Conservation (phyloP, 2,329 filamentous ascomycete genomes). For the Ophiostoma himal-ulmi region DNA sequence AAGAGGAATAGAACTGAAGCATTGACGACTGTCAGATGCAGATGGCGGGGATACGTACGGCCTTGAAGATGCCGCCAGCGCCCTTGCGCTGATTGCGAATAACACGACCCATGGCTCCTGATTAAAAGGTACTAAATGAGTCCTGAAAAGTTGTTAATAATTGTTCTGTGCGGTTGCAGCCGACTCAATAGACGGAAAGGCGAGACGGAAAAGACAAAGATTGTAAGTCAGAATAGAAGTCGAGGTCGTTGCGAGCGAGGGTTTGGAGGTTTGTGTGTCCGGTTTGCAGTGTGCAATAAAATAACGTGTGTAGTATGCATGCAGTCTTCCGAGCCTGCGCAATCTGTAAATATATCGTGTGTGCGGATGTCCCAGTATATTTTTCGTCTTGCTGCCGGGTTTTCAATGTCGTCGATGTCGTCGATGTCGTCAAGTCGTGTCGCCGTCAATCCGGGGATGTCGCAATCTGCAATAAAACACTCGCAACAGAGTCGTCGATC, state of each 20-base stretch:
- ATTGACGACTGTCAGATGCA: not conserved
- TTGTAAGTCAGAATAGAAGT: not conserved
- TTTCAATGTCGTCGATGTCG: not conserved
- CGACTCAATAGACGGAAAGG: not conserved
- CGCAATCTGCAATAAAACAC: not conserved
- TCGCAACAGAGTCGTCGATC: conserved; percentile 12
- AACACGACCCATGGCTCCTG: conserved; percentile 29
- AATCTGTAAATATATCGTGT: not conserved
- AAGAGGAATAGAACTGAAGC: not conserved
- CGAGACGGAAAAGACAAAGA: not conserved
- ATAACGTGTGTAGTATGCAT: not conserved
- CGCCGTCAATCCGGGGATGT: not conserved
- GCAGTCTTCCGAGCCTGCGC: not conserved
- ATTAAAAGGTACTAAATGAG: conserved; percentile 17
- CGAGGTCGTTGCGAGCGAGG: conserved; percentile 1
- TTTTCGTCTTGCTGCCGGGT: not conserved
- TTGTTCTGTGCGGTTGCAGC: not conserved
- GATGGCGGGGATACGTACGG: conserved; percentile 24
- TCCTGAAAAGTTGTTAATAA: conserved; percentile 16
- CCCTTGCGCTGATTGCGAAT: conserved; percentile 63
- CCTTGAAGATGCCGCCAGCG: conserved; percentile 53
- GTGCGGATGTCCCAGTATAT: not conserved
- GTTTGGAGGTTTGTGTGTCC: not conserved
- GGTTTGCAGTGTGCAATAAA: not conserved
- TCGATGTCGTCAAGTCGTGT: not conserved